Conservation (phyloP, 2,329 filamentous ascomycete species). For the Calonectria pseudoreteaudii region DNA sequence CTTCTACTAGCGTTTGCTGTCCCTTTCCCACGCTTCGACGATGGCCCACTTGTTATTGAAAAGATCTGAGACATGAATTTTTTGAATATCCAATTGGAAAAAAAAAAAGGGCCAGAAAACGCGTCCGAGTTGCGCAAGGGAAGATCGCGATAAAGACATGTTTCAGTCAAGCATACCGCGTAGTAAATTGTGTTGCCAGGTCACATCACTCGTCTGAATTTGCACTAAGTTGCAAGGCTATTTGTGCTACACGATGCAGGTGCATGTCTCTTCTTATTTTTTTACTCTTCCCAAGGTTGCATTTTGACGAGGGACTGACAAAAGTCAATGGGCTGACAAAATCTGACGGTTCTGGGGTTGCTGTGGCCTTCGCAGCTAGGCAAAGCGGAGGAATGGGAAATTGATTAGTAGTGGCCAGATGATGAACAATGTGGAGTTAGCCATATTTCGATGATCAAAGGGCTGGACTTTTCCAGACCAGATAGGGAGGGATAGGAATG, state of each 20-base stretch:
- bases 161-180: not conserved
- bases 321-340: not conserved
- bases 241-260: not conserved
- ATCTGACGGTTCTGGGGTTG: not conserved
- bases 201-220: not conserved
- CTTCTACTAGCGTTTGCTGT: not conserved
- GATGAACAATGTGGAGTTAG: not conserved
- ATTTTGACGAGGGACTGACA: not conserved
- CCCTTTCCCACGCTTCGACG: not conserved
- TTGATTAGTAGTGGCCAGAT: not conserved
- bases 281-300: not conserved
- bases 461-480: not conserved
- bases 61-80: not conserved
- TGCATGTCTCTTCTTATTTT: not conserved
- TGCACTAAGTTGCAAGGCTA: not conserved
- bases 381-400: not conserved
- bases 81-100: not conserved
- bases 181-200: not conserved
- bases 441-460: not conserved
- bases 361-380: not conserved
- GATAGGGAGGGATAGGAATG: not conserved
- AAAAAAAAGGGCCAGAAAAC: not conserved
- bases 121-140: not conserved
- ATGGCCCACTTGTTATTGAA: not conserved
- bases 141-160: not conserved